Evolutionary conservation across 331 rosid species (phyloP).

Genomic region (Ulmus americana): DNA sequence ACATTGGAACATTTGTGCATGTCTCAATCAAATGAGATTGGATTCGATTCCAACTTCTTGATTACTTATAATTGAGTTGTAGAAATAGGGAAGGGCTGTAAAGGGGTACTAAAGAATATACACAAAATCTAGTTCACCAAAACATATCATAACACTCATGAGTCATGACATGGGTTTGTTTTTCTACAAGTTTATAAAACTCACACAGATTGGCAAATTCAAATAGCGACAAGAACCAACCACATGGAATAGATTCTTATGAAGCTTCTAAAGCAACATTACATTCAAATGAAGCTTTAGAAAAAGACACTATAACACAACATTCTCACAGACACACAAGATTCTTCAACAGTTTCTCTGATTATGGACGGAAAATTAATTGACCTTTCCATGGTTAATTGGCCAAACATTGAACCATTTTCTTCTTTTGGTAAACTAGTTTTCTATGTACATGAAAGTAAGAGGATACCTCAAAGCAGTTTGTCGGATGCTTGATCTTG

Average conservation of each 20-base stretch:
- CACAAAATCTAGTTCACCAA: slow-evolving; percentile 2
- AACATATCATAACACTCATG: neutral
- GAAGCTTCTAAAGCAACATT: slow-evolving; percentile 6
- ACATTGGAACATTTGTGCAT: slow-evolving; percentile 8
- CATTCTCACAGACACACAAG: neutral
- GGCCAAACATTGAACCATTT: no score
- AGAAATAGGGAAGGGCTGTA: slow-evolving; percentile 2
- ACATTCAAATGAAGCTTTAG: neutral
- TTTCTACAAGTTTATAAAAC: neutral
- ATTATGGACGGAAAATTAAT: no score
- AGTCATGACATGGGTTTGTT: neutral
- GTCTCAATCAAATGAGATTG: slow-evolving; percentile 6
- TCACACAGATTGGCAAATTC: neutral
- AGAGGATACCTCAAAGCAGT: neutral
- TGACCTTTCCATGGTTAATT: no score
- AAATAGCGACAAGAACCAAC: slow-evolving; percentile 7
- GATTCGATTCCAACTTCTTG: slow-evolving; percentile 4
- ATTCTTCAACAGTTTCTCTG: neutral
- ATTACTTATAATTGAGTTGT: neutral
- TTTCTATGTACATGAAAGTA: neutral
- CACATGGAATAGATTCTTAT: slow-evolving; percentile 14
- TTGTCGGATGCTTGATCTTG: neutral
- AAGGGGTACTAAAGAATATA: neutral
- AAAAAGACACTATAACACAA: neutral
- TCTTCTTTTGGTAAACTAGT: neutral